Base-by-base conservation (phyloP, 1,284 basidiomycete species). In the Irpex lacteus region DNA sequence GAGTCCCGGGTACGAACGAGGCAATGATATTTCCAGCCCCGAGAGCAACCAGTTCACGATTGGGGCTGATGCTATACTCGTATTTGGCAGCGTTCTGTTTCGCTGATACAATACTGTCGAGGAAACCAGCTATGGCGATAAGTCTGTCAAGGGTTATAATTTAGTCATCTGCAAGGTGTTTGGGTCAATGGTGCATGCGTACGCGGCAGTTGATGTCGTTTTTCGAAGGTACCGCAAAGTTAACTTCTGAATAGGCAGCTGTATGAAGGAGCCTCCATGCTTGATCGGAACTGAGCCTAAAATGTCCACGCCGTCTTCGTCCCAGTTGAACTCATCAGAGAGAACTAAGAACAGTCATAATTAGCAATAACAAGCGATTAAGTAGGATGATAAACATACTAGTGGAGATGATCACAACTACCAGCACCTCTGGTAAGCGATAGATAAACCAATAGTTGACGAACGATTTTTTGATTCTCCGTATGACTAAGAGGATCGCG, bases 41-140 rank as follows among this genome's bases (percentile, higher is more conserved):
- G n/a, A 96, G 78, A 0, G 94, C 94, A 50, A 95, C 94, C 2
- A 96, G 81, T 74, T 98, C 96, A 47, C 96, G 88, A 73, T 98
- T 98, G 0, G 96, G 94, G 68, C 90, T 92, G 70, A 98, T 92
- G 0, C 91, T 85, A 74, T 98, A 91, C 2, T 93, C 91, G 72
- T 90, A 97, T 26, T 88, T 86, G 3, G 88, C 84, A 0, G 88
- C 87, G 67, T 92, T 95, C 73, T 96, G 94, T 72, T 98, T 95
- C 2, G 92, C 93, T 0, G 92, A 89, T 1, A 93, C 91, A 63
- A 94, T 93, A 67, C 87, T 90, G 72, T 95, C 94, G 60, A 95
- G 76, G 73, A 90, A 92, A 0, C 92, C 93, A 15, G 91, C 82
- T 36, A 94, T 82, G 1, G 89, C 84, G 58, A 91, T 88, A 57